phyloP scores from a whole-genome alignment of 2,329 filamentous ascomycete genomes.

The Huntiella bhutanensis region DNA sequence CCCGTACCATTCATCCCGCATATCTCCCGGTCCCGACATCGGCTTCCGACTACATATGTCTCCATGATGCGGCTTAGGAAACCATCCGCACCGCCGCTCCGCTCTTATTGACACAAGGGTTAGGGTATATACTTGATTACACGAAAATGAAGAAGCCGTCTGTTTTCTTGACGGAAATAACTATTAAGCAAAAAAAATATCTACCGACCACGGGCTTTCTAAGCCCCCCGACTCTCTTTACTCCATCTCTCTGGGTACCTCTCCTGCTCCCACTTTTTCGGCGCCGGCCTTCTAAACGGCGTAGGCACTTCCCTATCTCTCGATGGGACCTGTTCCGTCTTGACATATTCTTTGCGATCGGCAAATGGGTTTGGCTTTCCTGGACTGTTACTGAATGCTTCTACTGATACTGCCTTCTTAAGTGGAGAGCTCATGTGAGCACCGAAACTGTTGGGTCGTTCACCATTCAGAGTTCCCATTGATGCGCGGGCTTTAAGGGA shows the following conservation, averaged over 20 bases:
- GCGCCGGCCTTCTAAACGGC: background rate
- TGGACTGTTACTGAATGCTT: constrained; percentile 31
- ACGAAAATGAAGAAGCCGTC: no score
- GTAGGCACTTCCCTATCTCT: background rate
- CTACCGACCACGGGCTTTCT: no score
- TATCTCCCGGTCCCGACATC: no score
- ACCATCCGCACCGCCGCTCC: no score
- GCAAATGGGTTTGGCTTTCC: constrained; percentile 22
- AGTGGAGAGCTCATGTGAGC: constrained; percentile 69
- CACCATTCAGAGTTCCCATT: background rate
- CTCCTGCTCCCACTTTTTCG: constrained; percentile 4
- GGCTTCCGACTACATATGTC: no score
- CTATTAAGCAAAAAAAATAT: no score
- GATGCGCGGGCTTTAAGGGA: constrained; percentile 3
- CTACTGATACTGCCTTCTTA: constrained; percentile 52
- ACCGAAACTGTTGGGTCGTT: constrained; percentile 31
- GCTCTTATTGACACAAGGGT: no score
- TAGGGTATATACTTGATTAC: no score
- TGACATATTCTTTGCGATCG: background rate
- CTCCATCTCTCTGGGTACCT: constrained; percentile 7
- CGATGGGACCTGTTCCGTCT: background rate
- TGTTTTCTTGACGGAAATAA: no score
- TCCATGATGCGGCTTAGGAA: no score
- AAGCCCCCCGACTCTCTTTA: background rate
- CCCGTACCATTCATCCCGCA: no score